Conservation (phyloP, 345 rosid genomes). For the Fremontodendron californicum region DNA sequence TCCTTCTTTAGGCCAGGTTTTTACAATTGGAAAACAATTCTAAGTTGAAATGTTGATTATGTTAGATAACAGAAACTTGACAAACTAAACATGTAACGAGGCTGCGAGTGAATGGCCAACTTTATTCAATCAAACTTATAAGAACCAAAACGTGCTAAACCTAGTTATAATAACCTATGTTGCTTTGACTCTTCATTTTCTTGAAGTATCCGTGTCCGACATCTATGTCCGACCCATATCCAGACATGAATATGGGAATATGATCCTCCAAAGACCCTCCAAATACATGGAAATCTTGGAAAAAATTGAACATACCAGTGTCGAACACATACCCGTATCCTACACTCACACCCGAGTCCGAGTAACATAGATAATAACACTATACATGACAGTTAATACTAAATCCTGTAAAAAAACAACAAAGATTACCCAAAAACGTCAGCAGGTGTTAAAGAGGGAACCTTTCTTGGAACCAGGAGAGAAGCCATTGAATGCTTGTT, state of each 20-base stretch:
- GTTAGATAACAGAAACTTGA: not conserved
- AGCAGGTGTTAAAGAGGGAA: constrained; percentile 24
- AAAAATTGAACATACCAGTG: too few species aligned
- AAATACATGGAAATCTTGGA: too few species aligned
- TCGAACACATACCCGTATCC: too few species aligned
- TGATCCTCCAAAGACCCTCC: too few species aligned
- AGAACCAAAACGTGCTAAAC: not conserved
- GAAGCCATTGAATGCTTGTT: constrained; percentile 49
- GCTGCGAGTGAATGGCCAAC: not conserved
- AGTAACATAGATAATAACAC: too few species aligned
- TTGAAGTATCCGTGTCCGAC: too few species aligned
- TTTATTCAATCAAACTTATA: not conserved
- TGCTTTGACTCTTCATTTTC: too few species aligned
- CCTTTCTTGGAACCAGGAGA: constrained; percentile 55
- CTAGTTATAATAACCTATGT: too few species aligned
- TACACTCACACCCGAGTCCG: too few species aligned
- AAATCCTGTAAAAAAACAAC: not conserved
- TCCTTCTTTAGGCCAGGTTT: not conserved
- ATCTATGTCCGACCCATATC: too few species aligned
- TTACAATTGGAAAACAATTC: not conserved
- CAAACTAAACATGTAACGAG: not conserved
- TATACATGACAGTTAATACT: not conserved
- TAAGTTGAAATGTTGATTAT: not conserved
- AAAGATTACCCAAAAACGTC: not conserved
- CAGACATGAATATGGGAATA: too few species aligned